phyloP scores from a whole-genome alignment of 148 eudicot genomes.

The Nepenthes mirabilis region DNA sequence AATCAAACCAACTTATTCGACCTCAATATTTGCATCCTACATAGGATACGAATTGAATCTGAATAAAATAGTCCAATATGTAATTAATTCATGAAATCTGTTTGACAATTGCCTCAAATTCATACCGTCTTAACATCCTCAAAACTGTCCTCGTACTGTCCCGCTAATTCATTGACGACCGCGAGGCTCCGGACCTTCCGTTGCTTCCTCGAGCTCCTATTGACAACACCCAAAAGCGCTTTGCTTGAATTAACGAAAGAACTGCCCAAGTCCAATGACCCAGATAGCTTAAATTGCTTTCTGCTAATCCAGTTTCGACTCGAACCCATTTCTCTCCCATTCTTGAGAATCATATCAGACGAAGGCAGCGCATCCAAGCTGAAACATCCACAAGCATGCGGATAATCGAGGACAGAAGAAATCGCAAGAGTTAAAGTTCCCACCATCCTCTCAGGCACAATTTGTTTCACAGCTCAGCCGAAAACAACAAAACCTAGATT shows the following conservation, averaged over 20 bases:
- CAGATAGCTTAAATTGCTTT: constrained; percentile 14
- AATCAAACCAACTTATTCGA: too few relatives aligned
- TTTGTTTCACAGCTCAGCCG: too few relatives aligned
- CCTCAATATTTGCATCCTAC: too few relatives aligned
- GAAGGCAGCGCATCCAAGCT: constrained; percentile 49
- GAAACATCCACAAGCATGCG: constrained; percentile 32
- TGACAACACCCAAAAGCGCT: constrained; percentile 11
- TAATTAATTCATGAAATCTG: background rate
- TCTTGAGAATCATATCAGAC: constrained; percentile 26
- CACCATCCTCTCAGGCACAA: constrained; percentile 24
- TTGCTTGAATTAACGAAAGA: constrained; percentile 21
- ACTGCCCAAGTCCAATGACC: constrained; percentile 22
- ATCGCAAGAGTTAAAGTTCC: constrained; percentile 53
- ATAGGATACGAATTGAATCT: too few relatives aligned
- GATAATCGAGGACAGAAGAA: constrained; percentile 52
- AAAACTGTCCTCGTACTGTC: constrained; percentile 84
- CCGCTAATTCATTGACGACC: constrained; percentile 56
- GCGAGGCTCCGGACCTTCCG: constrained; percentile 28
- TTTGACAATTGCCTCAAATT: background rate
- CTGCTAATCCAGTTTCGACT: constrained; percentile 14
- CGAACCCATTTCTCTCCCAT: constrained; percentile 12
- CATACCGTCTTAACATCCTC: constrained; percentile 80
- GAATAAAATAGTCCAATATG: background rate
- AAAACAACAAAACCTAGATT: too few relatives aligned
- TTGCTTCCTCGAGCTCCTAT: constrained; percentile 30